phyloP scores from a whole-genome alignment of 768 basidiomycete species.

The Russula earlei region DNA sequence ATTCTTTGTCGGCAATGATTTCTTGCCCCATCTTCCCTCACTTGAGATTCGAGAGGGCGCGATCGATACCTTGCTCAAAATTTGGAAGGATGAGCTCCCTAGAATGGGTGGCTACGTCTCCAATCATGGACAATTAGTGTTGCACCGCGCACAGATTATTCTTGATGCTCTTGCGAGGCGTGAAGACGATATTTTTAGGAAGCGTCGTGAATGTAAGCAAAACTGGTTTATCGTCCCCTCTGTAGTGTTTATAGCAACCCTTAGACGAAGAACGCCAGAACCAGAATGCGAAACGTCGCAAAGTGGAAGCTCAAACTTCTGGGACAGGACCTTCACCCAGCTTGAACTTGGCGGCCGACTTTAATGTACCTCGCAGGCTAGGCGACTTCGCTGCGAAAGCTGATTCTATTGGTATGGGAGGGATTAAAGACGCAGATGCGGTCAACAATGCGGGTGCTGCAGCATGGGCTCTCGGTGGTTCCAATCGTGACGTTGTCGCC shows the following conservation, averaged over 20 bases:
- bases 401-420: constrained; percentile 70
- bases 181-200: constrained; percentile 94
- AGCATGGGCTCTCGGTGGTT: constrained; percentile 66
- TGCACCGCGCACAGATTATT: constrained; percentile 84
- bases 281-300: constrained; percentile 82
- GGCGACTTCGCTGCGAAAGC: constrained; percentile 68
- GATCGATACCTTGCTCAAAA: constrained; percentile 91
- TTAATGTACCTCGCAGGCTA: constrained; percentile 30
- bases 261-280: constrained; percentile 92
- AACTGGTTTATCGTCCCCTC: background rate
- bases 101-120: constrained; percentile 98
- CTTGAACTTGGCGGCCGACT: constrained; percentile 38
- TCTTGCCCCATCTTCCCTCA: constrained; percentile 94
- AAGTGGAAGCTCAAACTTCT: constrained; percentile 42
- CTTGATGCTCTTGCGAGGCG: constrained; percentile 88
- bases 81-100: constrained; percentile 90
- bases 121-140: constrained; percentile 81
- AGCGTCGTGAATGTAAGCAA: constrained; percentile 72
- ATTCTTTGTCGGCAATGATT: constrained; percentile 99
- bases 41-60: constrained; percentile 99
- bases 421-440: constrained; percentile 48
- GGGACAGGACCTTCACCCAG: constrained; percentile 39
- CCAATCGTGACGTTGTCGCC: constrained; percentile 84
- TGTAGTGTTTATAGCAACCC: constrained; percentile 9
- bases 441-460: constrained; percentile 49